Evolutionary conservation across 768 basidiomycete species (phyloP).

Genomic region (Kwoniella bestiolae): DNA sequence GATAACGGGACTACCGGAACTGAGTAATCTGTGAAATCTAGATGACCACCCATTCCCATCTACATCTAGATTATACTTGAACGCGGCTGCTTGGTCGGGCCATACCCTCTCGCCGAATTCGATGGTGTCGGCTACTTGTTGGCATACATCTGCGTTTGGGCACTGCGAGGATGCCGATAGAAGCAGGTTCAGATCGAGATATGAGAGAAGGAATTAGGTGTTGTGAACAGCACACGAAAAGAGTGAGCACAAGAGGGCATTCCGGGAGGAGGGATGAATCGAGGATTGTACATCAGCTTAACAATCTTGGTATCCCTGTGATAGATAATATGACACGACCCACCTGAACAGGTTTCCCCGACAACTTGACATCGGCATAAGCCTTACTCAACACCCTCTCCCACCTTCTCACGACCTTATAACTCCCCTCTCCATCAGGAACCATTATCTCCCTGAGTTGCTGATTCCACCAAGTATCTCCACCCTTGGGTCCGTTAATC

Average conservation of each 20-base stretch:
- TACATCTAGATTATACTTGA: constrained; percentile 63
- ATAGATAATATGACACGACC: too few relatives aligned
- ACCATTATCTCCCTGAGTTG: constrained; percentile 52
- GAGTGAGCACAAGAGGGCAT: not conserved
- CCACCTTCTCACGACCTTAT: constrained; percentile 34
- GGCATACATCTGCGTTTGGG: constrained; percentile 60
- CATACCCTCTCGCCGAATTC: constrained; percentile 63
- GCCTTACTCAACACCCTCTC: constrained; percentile 61
- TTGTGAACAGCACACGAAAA: not conserved
- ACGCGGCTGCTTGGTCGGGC: constrained; percentile 63
- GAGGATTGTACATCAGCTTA: too few relatives aligned
- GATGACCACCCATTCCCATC: constrained; percentile 66
- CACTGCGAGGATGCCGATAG: constrained; percentile 52
- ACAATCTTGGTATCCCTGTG: too few relatives aligned
- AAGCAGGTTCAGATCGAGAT: not conserved
- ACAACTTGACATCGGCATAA: constrained; percentile 68
- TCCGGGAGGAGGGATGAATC: not conserved
- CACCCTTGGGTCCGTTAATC: constrained; percentile 56
- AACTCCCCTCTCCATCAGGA: constrained; percentile 51
- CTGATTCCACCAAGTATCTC: constrained; percentile 55
- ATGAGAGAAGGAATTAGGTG: not conserved
- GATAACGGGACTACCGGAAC: constrained; percentile 68
- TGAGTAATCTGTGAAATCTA: constrained; percentile 70
- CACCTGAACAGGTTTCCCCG: constrained; percentile 60
- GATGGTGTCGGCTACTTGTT: constrained; percentile 61